Evolutionary conservation across 2,329 filamentous ascomycete genomes (phyloP).

Genomic region (Coleophoma eucalyptorum): DNA sequence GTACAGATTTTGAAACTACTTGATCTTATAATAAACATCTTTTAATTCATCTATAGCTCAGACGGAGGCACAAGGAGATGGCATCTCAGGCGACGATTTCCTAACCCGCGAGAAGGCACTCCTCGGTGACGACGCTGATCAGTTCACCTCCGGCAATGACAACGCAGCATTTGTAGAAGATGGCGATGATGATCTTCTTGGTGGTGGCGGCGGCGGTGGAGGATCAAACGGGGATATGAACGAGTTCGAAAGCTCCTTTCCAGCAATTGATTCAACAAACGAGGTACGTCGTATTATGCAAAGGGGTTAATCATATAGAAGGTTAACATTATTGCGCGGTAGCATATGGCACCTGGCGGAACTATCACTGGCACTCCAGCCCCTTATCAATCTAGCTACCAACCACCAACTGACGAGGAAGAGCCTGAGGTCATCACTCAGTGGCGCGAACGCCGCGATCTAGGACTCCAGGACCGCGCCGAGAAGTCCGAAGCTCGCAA

Average conservation of each 20-base stretch:
- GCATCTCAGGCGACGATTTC: slow-evolving; percentile 71
- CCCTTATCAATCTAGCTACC: slow-evolving; percentile 22
- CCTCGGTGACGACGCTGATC: slow-evolving; percentile 89
- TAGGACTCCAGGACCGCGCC: slow-evolving; percentile 76
- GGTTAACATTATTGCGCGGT: slow-evolving; percentile 2
- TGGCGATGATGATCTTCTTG: slow-evolving; percentile 69
- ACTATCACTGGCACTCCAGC: slow-evolving; percentile 67
- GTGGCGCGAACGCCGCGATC: slow-evolving; percentile 89
- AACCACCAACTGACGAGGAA: slow-evolving; percentile 57
- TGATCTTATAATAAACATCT: slow-evolving; percentile 9
- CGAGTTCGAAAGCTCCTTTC: slow-evolving; percentile 85
- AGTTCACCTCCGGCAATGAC: slow-evolving; percentile 79
- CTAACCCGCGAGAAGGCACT: slow-evolving; percentile 82
- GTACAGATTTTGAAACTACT: slow-evolving; percentile 5
- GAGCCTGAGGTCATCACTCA: slow-evolving; percentile 86
- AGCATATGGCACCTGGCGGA: slow-evolving; percentile 72
- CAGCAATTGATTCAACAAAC: slow-evolving; percentile 66
- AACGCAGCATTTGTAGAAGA: slow-evolving; percentile 59
- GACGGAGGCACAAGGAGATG: slow-evolving; percentile 55
- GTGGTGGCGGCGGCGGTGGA: slow-evolving; percentile 48
- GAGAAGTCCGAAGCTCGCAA: slow-evolving; percentile 81
- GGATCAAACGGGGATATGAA: slow-evolving; percentile 28
- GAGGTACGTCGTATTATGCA: slow-evolving; percentile 47
- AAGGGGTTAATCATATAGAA: no score
- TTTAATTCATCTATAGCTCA: slow-evolving; percentile 50